phyloP scores from a whole-genome alignment of 208 protist species.

The Phytomonas francai region DNA sequence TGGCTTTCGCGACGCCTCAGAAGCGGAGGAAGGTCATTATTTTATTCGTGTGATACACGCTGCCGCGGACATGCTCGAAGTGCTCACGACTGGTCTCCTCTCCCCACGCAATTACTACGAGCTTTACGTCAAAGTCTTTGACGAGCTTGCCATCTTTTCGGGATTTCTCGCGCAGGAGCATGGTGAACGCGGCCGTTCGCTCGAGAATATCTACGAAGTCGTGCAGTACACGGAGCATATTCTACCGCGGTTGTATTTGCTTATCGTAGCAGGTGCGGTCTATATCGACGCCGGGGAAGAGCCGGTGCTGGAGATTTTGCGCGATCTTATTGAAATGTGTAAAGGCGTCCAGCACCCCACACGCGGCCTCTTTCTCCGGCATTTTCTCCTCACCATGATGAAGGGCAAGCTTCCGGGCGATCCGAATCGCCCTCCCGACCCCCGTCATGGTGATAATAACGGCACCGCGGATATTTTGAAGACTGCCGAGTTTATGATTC shows the following conservation, averaged over 20 bases:
- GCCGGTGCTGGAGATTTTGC: conserved; percentile 91
- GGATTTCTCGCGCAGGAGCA: conserved; percentile 85
- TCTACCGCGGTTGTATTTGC: conserved; percentile 96
- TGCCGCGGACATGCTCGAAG: conserved; percentile 87
- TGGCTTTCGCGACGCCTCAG: conserved; percentile 4
- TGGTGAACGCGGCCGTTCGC: conserved; percentile 10
- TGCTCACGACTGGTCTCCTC: conserved; percentile 92
- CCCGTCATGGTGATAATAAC: neutral
- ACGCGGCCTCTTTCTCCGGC: conserved; percentile 96
- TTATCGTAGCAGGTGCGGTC: conserved; percentile 93
- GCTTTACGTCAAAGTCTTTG: conserved; percentile 93
- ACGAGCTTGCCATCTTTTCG: conserved; percentile 87
- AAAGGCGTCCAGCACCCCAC: conserved; percentile 99
- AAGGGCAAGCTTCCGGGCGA: conserved; percentile 96
- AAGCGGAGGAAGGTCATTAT: conserved; percentile 29
- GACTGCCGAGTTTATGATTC: conserved; percentile 92
- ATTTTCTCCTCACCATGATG: conserved; percentile 94
- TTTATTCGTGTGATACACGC: conserved; percentile 31
- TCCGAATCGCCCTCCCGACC: conserved; percentile 20
- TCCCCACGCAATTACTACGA: conserved; percentile 98
- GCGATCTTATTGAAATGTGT: conserved; percentile 98
- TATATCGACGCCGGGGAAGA: conserved; percentile 90
- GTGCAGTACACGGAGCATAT: conserved; percentile 98
- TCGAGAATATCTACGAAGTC: conserved; percentile 94
- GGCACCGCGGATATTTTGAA: conserved; percentile 24